Evolutionary conservation across 164 flowering plant genomes (phyloP), one percentile per base, ranked within the genome.

Genomic region (Sextonia rubra): DNA sequence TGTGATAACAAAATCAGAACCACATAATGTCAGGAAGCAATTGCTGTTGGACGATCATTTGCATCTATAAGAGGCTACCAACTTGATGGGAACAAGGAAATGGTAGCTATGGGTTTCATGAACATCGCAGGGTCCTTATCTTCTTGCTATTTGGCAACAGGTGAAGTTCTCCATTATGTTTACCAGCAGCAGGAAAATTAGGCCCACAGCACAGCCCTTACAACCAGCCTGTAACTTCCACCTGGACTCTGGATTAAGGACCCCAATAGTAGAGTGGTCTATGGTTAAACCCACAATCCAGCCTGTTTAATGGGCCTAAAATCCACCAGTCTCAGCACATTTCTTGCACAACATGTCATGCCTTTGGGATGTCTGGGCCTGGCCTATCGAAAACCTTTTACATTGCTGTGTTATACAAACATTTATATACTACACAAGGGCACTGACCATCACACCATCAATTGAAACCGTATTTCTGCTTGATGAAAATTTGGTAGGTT

Each of bases 81-180:
- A 47, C 64, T 93, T 56, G 94, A 89, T 75, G 98, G 98, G 30
- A 93, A 91, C 86, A 91, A 87, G 71, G 97, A 93, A 80, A 91
- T 93, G 97, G 68, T 87, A 17, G 94, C 97, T 49, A 88, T 93
- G 87, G 98, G 97, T 17, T 80, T 80, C 74, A 88, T 86, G 90
- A 93, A 93, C 84, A 74, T 91, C 49, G 89, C 71, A 7, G 98
- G 98, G 55, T 93, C 98, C 55, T 58, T 86, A 23, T 82, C 91
- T 73, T 93, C 97, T 63, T 93, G 98, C 77, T 93, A 93, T 77
- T 87, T 87, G 2, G 95, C 98, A 22, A 93, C 98, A 2, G 97
- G 98, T 93, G 52, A 67, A 71, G 58, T 58, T 44, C 24, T 37
- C 22, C 22, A 14, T 14, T 29, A 12, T 23, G 8, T 61, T 61